Base-by-base conservation (phyloP, 805 yeast genomes). In the Barnettozyma populi region DNA sequence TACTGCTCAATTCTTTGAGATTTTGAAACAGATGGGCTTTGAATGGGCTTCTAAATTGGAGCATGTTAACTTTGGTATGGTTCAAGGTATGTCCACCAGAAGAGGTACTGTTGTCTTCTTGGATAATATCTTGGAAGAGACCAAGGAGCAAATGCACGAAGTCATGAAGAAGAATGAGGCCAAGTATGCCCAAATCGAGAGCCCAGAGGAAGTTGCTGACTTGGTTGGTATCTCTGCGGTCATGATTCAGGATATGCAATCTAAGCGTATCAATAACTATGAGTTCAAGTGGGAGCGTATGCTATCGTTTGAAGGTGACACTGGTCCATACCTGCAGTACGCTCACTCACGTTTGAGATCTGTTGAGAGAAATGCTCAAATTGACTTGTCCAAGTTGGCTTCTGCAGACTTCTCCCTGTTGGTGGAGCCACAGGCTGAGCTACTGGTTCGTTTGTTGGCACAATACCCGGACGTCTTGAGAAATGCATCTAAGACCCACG, bases 231-330 rank as follows among this genome's bases (percentile, higher is more conserved):
- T 94, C 49, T 85, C 97, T 27, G 99, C 99, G 6, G 96, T 94
- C 52, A 90, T 94, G 96, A 87, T 94, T 62, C 99, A 94, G 76
- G 99, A 94, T 70, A 90, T 94, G 98, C 95, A 88, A 71, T 82
- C 96, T 52, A 94, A 94, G 74, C 85, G 99, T 70, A 79, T 92
- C 69, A 90, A 92, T 75, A 92, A 94, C 73, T 94, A 94, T 73
- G 88, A 84, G 61, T 94, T 94, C 72, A 87, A 89, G 69, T 94
- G 99, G 99, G 89, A 87, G 61, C 86, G 99, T 74, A 94, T 94
- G 97, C 78, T 86, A 40, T 89, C 98, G 3, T 90, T 94, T 57
- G 99, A 94, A 75, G 99, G 99, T 70, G 99, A 94, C 70, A 94
- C 99, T 48, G 99, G 99, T 66, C 98, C 99, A 51, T 94, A 94